Evolutionary conservation across 2,329 filamentous ascomycete species (phyloP).

Genomic region (Helotiales sp.): DNA sequence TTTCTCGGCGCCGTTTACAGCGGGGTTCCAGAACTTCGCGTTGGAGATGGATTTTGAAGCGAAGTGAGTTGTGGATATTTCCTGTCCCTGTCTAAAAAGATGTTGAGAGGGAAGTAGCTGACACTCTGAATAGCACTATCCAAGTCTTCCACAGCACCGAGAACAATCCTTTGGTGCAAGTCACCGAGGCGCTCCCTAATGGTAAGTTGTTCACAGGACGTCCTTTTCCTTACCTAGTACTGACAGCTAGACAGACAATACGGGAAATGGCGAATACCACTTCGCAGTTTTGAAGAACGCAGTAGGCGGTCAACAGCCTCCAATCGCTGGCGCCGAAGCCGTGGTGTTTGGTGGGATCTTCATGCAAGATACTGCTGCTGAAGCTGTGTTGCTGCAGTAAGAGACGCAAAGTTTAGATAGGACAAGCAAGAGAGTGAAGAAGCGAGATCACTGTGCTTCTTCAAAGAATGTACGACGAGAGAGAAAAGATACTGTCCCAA

Average conservation of each 20-base stretch:
- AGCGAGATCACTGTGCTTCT: background rate
- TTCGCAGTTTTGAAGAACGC: constrained; percentile 66
- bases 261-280: constrained; percentile 63
- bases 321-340: constrained; percentile 53
- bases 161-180: constrained; percentile 49
- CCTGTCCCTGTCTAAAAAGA: too few species aligned
- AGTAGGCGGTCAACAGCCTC: constrained; percentile 47
- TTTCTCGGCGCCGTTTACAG: constrained; percentile 56
- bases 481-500: too few species aligned
- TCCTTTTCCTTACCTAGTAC: too few species aligned
- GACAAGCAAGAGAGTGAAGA: background rate
- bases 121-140: constrained; percentile 49
- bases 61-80: constrained; percentile 54
- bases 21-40: constrained; percentile 64
- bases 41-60: constrained; percentile 59
- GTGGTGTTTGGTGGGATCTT: constrained; percentile 57
- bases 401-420: background rate
- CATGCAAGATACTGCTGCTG: constrained; percentile 52
- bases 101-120: background rate
- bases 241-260: constrained; percentile 10
- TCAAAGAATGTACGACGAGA: too few species aligned
- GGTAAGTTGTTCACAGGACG: constrained; percentile 1
- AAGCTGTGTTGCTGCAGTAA: constrained; percentile 44
- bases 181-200: constrained; percentile 48
- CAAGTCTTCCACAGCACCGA: constrained; percentile 61